Evolutionary conservation across 2,329 filamentous ascomycete genomes (phyloP).

Genomic region (Fusarium graminum): DNA sequence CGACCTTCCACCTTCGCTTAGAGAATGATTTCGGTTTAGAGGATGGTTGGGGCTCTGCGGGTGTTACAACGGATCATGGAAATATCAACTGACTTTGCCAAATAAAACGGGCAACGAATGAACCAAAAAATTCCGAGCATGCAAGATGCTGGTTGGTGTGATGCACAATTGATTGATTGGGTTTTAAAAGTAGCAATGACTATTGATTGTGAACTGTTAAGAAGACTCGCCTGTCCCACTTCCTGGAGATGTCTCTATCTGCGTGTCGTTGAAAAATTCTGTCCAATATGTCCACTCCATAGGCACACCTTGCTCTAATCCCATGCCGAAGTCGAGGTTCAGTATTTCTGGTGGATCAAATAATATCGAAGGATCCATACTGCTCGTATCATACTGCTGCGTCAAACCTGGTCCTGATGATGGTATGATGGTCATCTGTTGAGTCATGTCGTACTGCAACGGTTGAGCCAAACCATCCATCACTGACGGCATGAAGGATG

Average conservation of each 20-base stretch:
- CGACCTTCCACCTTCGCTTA: constrained; percentile 99
- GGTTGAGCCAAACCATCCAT: constrained; percentile 22
- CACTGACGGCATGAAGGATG: constrained; percentile 8
- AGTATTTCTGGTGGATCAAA: constrained; percentile 49
- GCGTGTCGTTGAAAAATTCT: constrained; percentile 60
- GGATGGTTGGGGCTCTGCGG: constrained; percentile 66
- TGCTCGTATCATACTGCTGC: constrained; percentile 46
- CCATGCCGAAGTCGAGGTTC: constrained; percentile 44
- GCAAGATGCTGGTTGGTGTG: constrained; percentile 43
- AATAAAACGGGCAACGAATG: constrained; percentile 62
- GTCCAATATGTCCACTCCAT: constrained; percentile 58
- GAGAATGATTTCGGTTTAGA: constrained; percentile 71
- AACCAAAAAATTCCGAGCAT: constrained; percentile 56
- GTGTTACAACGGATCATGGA: constrained; percentile 74
- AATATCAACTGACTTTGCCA: constrained; percentile 70
- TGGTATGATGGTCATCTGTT: constrained; percentile 9
- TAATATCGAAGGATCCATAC: constrained; percentile 50
- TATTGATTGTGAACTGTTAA: constrained; percentile 41
- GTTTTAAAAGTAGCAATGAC: constrained; percentile 46
- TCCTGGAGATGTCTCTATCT: constrained; percentile 52
- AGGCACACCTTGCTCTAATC: constrained; percentile 39
- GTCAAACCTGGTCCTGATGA: constrained; percentile 13
- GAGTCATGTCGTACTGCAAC: constrained; percentile 21
- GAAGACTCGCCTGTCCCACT: constrained; percentile 42
- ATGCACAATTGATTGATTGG: constrained; percentile 51